Evolutionary conservation across 805 yeast genomes (phyloP).

Genomic region (Blastobotrys americana): DNA sequence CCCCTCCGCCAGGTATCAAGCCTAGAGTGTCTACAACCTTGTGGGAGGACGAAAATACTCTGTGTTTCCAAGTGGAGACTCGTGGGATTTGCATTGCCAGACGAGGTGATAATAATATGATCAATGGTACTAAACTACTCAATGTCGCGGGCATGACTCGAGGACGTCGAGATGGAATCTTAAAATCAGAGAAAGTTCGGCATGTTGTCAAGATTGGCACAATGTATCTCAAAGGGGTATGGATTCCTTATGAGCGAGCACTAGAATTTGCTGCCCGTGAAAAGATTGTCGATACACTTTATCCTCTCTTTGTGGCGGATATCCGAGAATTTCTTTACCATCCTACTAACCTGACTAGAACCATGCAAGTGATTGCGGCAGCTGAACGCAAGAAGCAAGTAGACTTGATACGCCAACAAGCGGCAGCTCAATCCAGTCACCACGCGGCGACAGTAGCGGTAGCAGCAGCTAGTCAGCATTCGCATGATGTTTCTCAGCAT

Average conservation of each 20-base stretch:
- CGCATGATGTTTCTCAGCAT: no score
- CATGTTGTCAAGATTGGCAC: constrained; percentile 82
- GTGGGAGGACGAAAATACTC: constrained; percentile 85
- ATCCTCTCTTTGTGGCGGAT: constrained; percentile 69
- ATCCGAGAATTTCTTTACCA: constrained; percentile 28
- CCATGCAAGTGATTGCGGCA: constrained; percentile 30
- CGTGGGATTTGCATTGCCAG: constrained; percentile 73
- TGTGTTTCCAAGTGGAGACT: constrained; percentile 80
- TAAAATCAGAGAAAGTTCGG: constrained; percentile 68
- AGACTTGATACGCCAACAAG: constrained; percentile 13
- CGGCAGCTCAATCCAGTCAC: constrained; percentile 6
- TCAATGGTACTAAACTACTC: constrained; percentile 76
- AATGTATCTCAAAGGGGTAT: constrained; percentile 83
- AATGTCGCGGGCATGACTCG: constrained; percentile 84
- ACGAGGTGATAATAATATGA: constrained; percentile 81
- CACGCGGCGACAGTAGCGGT: background rate
- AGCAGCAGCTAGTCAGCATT: no score
- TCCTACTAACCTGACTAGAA: constrained; percentile 28
- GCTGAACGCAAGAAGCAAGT: constrained; percentile 25
- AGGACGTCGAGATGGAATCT: constrained; percentile 81
- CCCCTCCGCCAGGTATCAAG: constrained; percentile 26
- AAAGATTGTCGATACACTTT: constrained; percentile 60
- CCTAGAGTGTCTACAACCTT: constrained; percentile 69
- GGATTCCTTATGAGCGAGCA: constrained; percentile 86
- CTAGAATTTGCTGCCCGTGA: constrained; percentile 73